Evolutionary conservation across 108 stramenopile species (phyloP), one percentile per base, ranked within the genome.

Genomic region (Aureococcus anophagefferens): DNA sequence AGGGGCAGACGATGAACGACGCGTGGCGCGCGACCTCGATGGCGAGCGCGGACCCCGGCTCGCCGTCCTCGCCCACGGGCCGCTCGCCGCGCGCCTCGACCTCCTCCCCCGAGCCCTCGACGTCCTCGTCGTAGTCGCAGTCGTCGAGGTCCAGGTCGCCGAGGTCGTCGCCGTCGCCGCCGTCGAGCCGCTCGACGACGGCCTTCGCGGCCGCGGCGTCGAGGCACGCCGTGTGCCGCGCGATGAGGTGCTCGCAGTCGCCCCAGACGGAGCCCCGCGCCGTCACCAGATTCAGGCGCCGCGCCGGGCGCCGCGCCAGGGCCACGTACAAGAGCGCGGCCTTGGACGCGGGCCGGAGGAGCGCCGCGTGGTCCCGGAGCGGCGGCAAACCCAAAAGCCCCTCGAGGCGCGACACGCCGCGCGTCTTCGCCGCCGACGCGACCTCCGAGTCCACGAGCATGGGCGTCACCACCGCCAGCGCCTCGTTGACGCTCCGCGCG

Each of bases 1-100:
- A 81, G 13, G 81, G 81, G 40, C 73, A 77, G 11, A 81, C 44
- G n/a, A 80, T 29, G 28, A 81, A 63, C 0, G 63, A 59, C 17
- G 51, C 51, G 17, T 25, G 21, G 1, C 51, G 21, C 25, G 17
- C 25, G 3, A 16, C 1, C 7, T 40, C 37, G 7, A 9, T 11
- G 37, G 37, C 37, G 37, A 4, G 7, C 37, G 37, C 4, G 7
- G 37, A 4, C 7, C 37, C 37, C 7, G 21, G 21, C 1, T 1
- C 21, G 51, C 25, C 51, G 51, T 59, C 51, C 21, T 59, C 51
- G 7, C 11, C 37, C 7, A 11, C 37, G 37, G 37, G 7, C 7
- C 7, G 7, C 7, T 4, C 37, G 37, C 4, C 7, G 37, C 11
- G 7, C 7, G 4, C 37, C 7, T 40, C 37, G n/a, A n/a, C n/a